These are phyloP conservation scores for Penicillium psychrofluorescens DNA, from an alignment of 495 filamentous ascomycete species.

Conservation along the genomic window DNA sequence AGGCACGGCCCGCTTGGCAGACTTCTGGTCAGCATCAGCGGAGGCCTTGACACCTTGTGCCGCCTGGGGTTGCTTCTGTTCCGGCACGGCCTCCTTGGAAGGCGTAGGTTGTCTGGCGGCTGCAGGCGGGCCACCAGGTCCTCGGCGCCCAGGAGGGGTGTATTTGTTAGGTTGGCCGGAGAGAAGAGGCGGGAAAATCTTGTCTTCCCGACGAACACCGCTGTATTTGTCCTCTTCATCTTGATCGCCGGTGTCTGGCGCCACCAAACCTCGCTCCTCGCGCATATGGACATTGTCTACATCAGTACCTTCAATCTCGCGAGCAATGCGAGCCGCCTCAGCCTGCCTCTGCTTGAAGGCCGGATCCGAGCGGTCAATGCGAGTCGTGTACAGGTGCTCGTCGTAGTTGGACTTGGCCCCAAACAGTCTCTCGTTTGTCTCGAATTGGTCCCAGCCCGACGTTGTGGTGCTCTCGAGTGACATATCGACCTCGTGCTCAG, in stretches of 20 bases:
- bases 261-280: conserved; percentile 75
- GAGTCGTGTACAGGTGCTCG: conserved; percentile 89
- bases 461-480: conserved; percentile 54
- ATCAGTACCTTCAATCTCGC: conserved; percentile 74
- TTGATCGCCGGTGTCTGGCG: conserved; percentile 60
- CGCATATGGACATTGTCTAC: conserved; percentile 71
- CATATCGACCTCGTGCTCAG: conserved; percentile 53
- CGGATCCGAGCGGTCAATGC: conserved; percentile 75
- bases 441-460: conserved; percentile 87
- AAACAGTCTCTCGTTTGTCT: conserved; percentile 78
- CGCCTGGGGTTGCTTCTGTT: conserved; percentile 23
- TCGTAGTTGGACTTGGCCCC: conserved; percentile 83
- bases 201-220: conserved; percentile 70
- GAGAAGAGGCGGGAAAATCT: conserved; percentile 60
- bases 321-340: conserved; percentile 73
- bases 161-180: conserved; percentile 68
- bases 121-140: conserved; percentile 59
- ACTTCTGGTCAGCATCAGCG: background rate
- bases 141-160: conserved; percentile 78
- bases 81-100: conserved; percentile 26
- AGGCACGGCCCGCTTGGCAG: conserved; percentile 19
- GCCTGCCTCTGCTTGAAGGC: conserved; percentile 69
- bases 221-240: conserved; percentile 96
- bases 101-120: conserved; percentile 42
- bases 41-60: conserved; percentile 12